Evolutionary conservation across 1,284 basidiomycete species (phyloP), one percentile per base, ranked within the genome.

Genomic region (Ustilago tritici): DNA sequence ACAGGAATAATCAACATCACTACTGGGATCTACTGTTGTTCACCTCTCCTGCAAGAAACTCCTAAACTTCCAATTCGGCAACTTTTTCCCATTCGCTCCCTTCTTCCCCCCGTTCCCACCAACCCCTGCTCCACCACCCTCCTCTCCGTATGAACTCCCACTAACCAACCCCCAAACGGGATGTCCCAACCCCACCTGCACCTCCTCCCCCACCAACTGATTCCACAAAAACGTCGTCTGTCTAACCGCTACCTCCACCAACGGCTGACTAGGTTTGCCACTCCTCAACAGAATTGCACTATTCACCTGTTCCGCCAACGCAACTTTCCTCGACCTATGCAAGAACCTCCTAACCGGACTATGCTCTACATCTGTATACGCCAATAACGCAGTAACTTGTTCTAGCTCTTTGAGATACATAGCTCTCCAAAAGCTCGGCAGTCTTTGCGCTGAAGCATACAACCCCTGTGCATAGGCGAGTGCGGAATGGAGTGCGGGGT

Each of bases 241-340:
- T 17, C 82, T 63, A 23, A 82, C 82, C 17, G 82, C 82, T 14
- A 79, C 65, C 70, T 84, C 82, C 54, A 84, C 73, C 40, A 84
- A 52, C 10, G 82, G 82, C 56, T 84, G 82, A 36, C 78, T 81
- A 23, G 82, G 74, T 31, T 70, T 68, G 9, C 82, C 82, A 14
- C 70, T 76, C 10, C 80, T 68, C 23, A 63, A 59, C 49, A 95
- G 87, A 58, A 95, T 93, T 11, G 94, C 94, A 56, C 90, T 90
- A 77, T 95, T 93, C 61, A 96, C 91, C 87, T 95, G 93, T 67
- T 93, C 92, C 1, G 94, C 94, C 6, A 95, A 89, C 7, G 90
- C 90, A 77, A 92, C 91, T 61, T 94, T 89, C 66, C 93, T 88
- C 65, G 90, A 90, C 83, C 92, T 91, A 58, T 89, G 89, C 67